These are phyloP conservation scores for Umbelopsis sp. DNA, from an alignment of 192 early-diverging fungal genomes.

Conservation along the genomic window DNA sequence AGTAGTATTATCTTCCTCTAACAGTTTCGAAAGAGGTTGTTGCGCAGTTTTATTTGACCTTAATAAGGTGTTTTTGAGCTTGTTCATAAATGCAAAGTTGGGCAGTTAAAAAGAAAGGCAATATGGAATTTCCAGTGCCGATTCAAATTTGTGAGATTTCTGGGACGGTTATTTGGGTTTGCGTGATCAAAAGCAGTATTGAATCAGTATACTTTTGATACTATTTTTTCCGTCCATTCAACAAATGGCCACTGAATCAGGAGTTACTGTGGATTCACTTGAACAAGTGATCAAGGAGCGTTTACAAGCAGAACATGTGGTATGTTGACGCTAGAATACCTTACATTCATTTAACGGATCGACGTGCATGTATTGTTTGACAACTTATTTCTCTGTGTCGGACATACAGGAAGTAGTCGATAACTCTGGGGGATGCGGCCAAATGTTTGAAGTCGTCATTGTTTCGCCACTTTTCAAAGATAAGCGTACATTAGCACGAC, in stretches of 20 bases:
- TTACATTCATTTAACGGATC: background rate
- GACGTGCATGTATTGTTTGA: background rate
- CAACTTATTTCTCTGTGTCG: background rate
- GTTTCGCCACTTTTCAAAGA: conserved; percentile 76
- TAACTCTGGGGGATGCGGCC: conserved; percentile 80
- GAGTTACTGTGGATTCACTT: conserved; percentile 37
- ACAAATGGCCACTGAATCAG: conserved; percentile 33
- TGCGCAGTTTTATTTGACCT: conserved; percentile 8
- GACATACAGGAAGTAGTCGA: conserved; percentile 47
- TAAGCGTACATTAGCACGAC: conserved; percentile 67
- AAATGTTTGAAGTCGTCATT: conserved; percentile 77
- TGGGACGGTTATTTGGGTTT: too few species aligned
- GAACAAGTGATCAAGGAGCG: conserved; percentile 34
- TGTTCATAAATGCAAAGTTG: background rate
- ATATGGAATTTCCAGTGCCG: background rate
- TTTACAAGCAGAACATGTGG: conserved; percentile 41
- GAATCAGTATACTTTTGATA: too few species aligned
- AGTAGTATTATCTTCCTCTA: background rate
- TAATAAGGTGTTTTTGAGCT: conserved; percentile 7
- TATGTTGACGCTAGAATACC: conserved; percentile 10
- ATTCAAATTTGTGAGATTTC: background rate
- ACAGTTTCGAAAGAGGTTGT: background rate
- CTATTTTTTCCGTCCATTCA: background rate
- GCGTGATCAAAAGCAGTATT: too few species aligned
- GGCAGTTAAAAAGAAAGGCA: background rate